Evolutionary conservation across 768 basidiomycete species (phyloP).

Genomic region (Suillus spraguei): DNA sequence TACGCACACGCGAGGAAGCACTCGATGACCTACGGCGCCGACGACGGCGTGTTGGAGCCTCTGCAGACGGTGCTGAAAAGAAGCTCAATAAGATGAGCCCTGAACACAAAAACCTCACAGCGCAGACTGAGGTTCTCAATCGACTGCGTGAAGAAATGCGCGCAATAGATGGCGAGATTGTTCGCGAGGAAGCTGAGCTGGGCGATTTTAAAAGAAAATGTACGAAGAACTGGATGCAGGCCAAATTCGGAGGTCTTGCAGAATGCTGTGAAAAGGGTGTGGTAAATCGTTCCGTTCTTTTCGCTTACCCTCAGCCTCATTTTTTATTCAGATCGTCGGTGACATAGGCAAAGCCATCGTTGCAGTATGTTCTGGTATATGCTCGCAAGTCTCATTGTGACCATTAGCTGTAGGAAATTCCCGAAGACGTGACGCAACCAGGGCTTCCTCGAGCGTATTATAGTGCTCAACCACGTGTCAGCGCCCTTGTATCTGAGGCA

Average conservation of each 20-base stretch:
- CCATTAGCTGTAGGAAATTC: slow-evolving; percentile 59
- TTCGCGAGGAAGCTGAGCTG: slow-evolving; percentile 77
- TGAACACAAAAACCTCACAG: slow-evolving; percentile 80
- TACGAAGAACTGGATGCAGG: slow-evolving; percentile 68
- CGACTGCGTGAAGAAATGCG: slow-evolving; percentile 77
- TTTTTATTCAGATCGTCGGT: slow-evolving; percentile 43
- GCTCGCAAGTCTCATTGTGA: slow-evolving; percentile 10
- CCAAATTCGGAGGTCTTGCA: slow-evolving; percentile 86
- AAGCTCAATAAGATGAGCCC: slow-evolving; percentile 89
- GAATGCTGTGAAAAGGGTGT: slow-evolving; percentile 85
- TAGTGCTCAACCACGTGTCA: slow-evolving; percentile 62
- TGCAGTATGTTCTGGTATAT: slow-evolving; percentile 31
- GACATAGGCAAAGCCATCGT: slow-evolving; percentile 51
- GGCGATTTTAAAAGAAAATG: slow-evolving; percentile 82
- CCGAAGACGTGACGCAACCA: slow-evolving; percentile 78
- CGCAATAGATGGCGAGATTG: slow-evolving; percentile 77
- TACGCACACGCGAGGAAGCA: slow-evolving; percentile 82
- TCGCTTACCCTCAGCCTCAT: not conserved
- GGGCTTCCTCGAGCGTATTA: slow-evolving; percentile 79
- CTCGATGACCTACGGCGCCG: slow-evolving; percentile 77
- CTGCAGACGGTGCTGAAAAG: slow-evolving; percentile 84
- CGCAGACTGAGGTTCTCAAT: slow-evolving; percentile 75
- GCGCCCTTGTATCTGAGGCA: slow-evolving; percentile 64
- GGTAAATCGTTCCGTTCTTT: slow-evolving; percentile 32
- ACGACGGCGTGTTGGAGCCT: slow-evolving; percentile 62